A percentile compares a stretch with the other conserved stretches of the same genome.
These are phyloP conservation scores for Arthrobotrys sphaeroides DNA, from an alignment of 2,329 filamentous ascomycete species.

Conservation along the genomic window DNA sequence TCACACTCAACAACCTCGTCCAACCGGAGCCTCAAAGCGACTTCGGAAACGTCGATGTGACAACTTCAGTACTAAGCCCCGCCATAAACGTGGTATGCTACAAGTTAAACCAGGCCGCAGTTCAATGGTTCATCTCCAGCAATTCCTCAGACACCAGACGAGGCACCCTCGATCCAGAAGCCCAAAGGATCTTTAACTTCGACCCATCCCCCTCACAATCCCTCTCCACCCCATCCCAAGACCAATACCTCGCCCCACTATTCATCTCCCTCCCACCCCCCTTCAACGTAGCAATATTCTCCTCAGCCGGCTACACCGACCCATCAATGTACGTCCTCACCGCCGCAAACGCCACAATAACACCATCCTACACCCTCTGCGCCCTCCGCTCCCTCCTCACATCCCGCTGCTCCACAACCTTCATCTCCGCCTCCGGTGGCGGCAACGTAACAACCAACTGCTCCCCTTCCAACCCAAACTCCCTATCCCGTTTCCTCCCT, in stretches of 20 bases:
- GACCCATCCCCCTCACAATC: slow-evolving; percentile 62
- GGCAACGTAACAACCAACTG: slow-evolving; percentile 70
- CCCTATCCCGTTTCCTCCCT: slow-evolving; percentile 10
- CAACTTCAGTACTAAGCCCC: slow-evolving; percentile 75
- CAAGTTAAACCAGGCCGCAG: slow-evolving; percentile 65
- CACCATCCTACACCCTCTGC: slow-evolving; percentile 72
- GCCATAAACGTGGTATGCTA: slow-evolving; percentile 77
- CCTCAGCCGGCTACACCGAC: slow-evolving; percentile 64
- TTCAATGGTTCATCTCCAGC: slow-evolving; percentile 38
- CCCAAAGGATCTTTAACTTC: slow-evolving; percentile 60
- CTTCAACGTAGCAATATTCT: slow-evolving; percentile 75
- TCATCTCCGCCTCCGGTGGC: slow-evolving; percentile 68
- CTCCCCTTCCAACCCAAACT: slow-evolving; percentile 12
- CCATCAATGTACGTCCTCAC: slow-evolving; percentile 73
- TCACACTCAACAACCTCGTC: slow-evolving; percentile 72
- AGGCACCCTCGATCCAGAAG: slow-evolving; percentile 47
- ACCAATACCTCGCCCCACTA: slow-evolving; percentile 68
- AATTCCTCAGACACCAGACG: slow-evolving; percentile 59
- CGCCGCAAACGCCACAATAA: slow-evolving; percentile 61
- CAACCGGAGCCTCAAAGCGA: slow-evolving; percentile 74
- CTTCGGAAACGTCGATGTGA: slow-evolving; percentile 74
- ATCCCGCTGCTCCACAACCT: slow-evolving; percentile 73
- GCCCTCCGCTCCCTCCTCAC: slow-evolving; percentile 72
- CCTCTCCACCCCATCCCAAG: slow-evolving; percentile 72
- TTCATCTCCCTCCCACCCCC: slow-evolving; percentile 64